Evolutionary conservation across 768 basidiomycete species (phyloP).

Genomic region (Boletus eberwhitei): DNA sequence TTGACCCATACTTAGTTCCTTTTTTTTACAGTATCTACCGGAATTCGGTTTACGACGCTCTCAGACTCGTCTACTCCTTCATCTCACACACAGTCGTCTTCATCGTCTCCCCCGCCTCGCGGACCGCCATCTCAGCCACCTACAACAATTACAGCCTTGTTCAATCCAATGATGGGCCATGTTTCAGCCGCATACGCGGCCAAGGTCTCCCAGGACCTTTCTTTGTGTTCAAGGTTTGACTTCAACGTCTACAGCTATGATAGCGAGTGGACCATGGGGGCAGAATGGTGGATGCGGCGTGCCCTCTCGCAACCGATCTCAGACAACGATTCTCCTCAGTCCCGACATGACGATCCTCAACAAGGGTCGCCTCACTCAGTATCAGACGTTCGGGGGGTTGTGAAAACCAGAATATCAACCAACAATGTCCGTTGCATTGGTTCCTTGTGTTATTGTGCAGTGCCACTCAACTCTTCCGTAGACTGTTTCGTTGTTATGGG

Average conservation of each 20-base stretch:
- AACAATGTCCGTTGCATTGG: constrained; percentile 60
- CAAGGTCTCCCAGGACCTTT: constrained; percentile 78
- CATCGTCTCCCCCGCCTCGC: constrained; percentile 31
- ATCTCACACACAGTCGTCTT: constrained; percentile 47
- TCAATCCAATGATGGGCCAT: constrained; percentile 96
- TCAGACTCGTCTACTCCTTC: constrained; percentile 74
- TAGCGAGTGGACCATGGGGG: constrained; percentile 93
- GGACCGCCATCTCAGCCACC: constrained; percentile 65
- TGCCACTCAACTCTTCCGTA: constrained; percentile 28
- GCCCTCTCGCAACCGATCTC: constrained; percentile 32
- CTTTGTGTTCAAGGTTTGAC: constrained; percentile 87
- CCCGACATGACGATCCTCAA: constrained; percentile 1
- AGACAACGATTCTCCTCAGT: constrained; percentile 9
- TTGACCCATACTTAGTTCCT: constrained; percentile 1
- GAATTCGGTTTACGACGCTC: constrained; percentile 89
- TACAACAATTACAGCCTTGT: constrained; percentile 89
- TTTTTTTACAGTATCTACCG: constrained; percentile 70
- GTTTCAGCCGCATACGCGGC: constrained; percentile 90
- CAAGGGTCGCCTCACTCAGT: constrained; percentile 4
- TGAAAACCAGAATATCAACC: constrained; percentile 88
- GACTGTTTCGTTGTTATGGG: constrained; percentile 92
- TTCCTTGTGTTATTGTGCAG: neutral
- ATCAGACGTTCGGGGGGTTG: constrained; percentile 65
- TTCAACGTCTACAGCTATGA: constrained; percentile 97
- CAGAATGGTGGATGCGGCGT: constrained; percentile 92